phyloP scores from a whole-genome alignment of 1,284 basidiomycete genomes.

The Puccinia triticina region DNA sequence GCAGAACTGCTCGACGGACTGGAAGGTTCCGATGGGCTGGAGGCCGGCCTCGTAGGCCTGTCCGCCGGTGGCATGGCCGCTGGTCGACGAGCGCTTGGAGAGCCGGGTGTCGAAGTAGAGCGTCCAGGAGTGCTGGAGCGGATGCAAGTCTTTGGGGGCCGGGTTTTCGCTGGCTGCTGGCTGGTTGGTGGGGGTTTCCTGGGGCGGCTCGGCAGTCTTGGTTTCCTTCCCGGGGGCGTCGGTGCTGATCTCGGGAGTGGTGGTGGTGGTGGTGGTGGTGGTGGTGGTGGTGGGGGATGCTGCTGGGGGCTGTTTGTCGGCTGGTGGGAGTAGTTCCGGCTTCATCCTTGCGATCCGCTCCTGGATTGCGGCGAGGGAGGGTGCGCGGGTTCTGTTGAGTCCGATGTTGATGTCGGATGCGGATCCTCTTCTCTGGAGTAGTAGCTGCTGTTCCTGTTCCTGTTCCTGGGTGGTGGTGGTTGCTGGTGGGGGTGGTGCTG shows the following conservation, averaged over 20 bases:
- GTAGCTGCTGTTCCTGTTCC: conserved; percentile 10
- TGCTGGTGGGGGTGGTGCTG: neutral
- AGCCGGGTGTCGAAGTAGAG: conserved; percentile 83
- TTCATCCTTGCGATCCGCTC: conserved; percentile 36
- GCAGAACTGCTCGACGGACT: conserved; percentile 83
- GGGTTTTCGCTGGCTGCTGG: neutral
- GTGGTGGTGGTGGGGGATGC: neutral
- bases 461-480: too few relatives aligned
- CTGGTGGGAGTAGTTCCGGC: neutral
- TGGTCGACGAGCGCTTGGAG: neutral
- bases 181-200: neutral
- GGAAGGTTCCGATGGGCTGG: conserved; percentile 76
- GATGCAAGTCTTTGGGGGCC: conserved; percentile 64
- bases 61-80: conserved; percentile 64
- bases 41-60: conserved; percentile 75
- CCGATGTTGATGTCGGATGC: conserved; percentile 35
- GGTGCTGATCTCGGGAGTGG: neutral
- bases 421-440: conserved; percentile 26
- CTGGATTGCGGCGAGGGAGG: conserved; percentile 44
- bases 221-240: neutral
- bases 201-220: neutral
- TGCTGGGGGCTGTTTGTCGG: neutral
- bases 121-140: conserved; percentile 81
- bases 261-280: neutral
- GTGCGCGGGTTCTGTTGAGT: conserved; percentile 32